Percentiles rank a stretch among this genome's conserved stretches.
Evolutionary conservation across 148 eudicot species (phyloP).

Genomic region (Rhododendron simsii): DNA sequence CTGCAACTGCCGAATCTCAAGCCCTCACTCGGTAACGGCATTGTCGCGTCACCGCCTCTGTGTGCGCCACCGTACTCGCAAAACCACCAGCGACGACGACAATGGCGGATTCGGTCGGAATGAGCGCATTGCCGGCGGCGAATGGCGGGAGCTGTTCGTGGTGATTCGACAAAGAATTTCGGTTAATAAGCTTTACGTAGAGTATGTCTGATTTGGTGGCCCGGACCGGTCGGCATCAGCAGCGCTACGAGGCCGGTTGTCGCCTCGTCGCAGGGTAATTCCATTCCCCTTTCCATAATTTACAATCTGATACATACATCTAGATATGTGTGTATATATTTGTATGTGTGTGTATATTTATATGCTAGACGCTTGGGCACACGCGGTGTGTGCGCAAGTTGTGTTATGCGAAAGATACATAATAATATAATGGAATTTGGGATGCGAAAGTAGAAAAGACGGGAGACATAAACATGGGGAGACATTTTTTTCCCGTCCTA

Average conservation of each 20-base stretch:
- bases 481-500: neutral
- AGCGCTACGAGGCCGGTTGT: constrained; percentile 20
- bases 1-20: neutral
- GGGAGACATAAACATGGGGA: neutral
- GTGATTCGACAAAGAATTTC: neutral
- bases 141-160: neutral
- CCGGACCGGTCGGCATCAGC: constrained; percentile 22
- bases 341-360: neutral
- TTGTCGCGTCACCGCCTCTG: neutral
- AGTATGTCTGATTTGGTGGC: constrained; percentile 18
- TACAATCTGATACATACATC: neutral
- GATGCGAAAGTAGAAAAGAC: neutral
- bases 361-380: neutral
- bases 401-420: neutral
- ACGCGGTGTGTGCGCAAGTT: neutral
- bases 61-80: neutral
- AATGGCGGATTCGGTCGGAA: neutral
- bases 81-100: neutral
- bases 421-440: neutral
- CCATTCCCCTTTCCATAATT: neutral
- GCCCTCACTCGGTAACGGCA: neutral
- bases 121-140: constrained; percentile 2
- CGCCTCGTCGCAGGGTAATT: constrained; percentile 24
- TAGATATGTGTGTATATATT: neutral
- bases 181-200: neutral